Evolutionary conservation across 768 basidiomycete species (phyloP), one percentile per base, ranked within the genome.

Genomic region (Phanerodontia chrysosporium): DNA sequence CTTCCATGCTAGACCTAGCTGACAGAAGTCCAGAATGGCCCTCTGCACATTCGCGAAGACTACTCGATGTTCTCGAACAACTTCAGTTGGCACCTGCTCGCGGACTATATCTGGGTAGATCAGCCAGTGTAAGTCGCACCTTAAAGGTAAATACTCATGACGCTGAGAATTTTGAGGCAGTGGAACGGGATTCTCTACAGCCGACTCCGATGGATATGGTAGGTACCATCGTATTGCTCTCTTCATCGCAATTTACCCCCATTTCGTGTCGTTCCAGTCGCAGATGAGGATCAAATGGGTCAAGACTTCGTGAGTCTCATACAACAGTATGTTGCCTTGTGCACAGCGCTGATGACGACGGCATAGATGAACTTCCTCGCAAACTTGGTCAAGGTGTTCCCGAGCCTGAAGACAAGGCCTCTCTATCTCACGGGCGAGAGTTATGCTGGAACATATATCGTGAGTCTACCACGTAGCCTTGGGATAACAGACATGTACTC

Each of bases 361-460:
- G 25, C 45, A 9, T 36, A 90, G 89, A 81, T 90, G 75, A 86
- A 85, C n/a, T 90, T 90, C 68, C 69, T 91, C 45, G 72, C 69
- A 28, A 90, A 90, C 66, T 74, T 90, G 5, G 85, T 89, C 65
- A 86, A 85, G 64, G 83, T 90, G 6, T 91, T 91, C 70, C 89
- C 89, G 18, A 76, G 78, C 65, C 76, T 90, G 27, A 82, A 81
- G 18, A 80, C 73, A 1, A 82, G 89, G 32, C 89, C 89, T n/a
- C 76, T 90, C 30, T 73, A 86, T 68, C 66, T 91, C 39, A 83
- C 81, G 0, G 89, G 89, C 7, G 89, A 90, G 71, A 88, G 86
- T 64, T 90, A 90, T 69, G 82, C 89, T 16, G 89, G 89, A 30
- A 79, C 78, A 59, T 89, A 86, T 64, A 88, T 89, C 54, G 83